Percentiles rank a stretch among this genome's conserved stretches.
These are phyloP conservation scores for Moesziomyces globuligerus DNA, from an alignment of 1,284 basidiomycete species.

Conservation along the genomic window DNA sequence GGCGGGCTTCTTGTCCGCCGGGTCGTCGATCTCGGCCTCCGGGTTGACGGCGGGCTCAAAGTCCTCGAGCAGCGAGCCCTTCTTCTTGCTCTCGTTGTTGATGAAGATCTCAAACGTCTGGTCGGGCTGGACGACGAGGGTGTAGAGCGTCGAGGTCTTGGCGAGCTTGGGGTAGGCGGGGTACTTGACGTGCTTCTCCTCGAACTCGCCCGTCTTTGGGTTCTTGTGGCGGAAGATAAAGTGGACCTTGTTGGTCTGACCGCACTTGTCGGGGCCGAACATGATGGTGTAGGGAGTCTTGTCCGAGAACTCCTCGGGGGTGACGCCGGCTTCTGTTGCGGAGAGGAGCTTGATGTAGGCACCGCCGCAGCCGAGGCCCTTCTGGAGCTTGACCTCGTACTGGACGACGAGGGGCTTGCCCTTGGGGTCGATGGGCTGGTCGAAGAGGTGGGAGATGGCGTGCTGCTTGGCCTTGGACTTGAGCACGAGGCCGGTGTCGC, in stretches of 20 bases:
- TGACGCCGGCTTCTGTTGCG: constrained; percentile 67
- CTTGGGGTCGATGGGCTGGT: constrained; percentile 80
- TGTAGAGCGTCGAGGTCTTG: constrained; percentile 65
- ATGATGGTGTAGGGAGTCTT: constrained; percentile 68
- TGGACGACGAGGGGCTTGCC: constrained; percentile 92
- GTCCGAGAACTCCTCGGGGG: constrained; percentile 64
- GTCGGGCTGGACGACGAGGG: constrained; percentile 83
- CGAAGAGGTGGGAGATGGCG: constrained; percentile 94
- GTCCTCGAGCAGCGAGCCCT: constrained; percentile 89
- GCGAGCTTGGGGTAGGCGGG: constrained; percentile 77
- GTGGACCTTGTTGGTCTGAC: constrained; percentile 66
- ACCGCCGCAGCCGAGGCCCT: constrained; percentile 98
- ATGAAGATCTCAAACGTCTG: constrained; percentile 93
- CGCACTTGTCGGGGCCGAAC: constrained; percentile 67
- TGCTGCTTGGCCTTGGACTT: constrained; percentile 91
- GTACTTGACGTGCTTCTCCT: constrained; percentile 93
- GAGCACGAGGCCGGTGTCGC: constrained; percentile 67
- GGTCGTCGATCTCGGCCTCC: constrained; percentile 88
- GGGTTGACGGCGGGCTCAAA: constrained; percentile 97
- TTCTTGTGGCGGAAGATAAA: constrained; percentile 67
- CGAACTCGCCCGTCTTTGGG: constrained; percentile 72
- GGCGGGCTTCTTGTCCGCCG: constrained; percentile 86
- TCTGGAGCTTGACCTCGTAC: constrained; percentile 96
- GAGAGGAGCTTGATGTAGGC: constrained; percentile 95
- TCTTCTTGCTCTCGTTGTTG: constrained; percentile 77